Evolutionary conservation across 495 filamentous ascomycete species (phyloP).

Genomic region (Talaromyces trachyspermus): DNA sequence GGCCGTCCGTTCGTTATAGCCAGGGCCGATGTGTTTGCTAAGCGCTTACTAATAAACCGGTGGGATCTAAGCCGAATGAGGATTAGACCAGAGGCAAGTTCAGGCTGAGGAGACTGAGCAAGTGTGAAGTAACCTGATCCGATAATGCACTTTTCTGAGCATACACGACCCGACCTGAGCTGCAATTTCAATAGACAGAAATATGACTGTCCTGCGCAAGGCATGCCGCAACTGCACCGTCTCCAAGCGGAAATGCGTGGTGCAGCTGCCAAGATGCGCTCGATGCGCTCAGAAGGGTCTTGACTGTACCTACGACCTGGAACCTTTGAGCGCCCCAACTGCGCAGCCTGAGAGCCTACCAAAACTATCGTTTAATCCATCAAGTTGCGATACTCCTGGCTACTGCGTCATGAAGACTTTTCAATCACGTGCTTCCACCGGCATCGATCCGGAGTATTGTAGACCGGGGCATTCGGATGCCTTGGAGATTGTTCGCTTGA

Average conservation of each 20-base stretch:
- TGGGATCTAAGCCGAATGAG: no score
- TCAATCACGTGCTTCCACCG: background rate
- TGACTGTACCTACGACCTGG: background rate
- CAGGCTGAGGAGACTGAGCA: no score
- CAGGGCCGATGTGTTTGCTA: no score
- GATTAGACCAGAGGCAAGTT: no score
- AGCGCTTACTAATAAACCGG: no score
- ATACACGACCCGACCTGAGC: no score
- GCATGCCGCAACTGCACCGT: slow-evolving; percentile 2
- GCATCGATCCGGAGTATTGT: background rate
- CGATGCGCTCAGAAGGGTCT: slow-evolving; percentile 1
- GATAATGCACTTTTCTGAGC: no score
- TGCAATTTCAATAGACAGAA: no score
- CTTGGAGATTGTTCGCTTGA: background rate
- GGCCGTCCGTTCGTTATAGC: no score
- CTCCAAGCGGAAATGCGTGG: slow-evolving; percentile 2
- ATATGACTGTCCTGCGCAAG: background rate
- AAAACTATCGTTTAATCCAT: background rate
- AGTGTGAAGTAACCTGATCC: no score
- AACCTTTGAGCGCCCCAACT: background rate
- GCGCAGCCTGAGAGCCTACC: background rate
- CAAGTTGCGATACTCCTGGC: background rate
- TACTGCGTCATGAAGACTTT: slow-evolving; percentile 3
- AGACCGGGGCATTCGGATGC: background rate
- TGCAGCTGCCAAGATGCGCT: slow-evolving; percentile 1